Conservation (phyloP, 176 grass and related monocot species). For the Triticum monococcum region DNA sequence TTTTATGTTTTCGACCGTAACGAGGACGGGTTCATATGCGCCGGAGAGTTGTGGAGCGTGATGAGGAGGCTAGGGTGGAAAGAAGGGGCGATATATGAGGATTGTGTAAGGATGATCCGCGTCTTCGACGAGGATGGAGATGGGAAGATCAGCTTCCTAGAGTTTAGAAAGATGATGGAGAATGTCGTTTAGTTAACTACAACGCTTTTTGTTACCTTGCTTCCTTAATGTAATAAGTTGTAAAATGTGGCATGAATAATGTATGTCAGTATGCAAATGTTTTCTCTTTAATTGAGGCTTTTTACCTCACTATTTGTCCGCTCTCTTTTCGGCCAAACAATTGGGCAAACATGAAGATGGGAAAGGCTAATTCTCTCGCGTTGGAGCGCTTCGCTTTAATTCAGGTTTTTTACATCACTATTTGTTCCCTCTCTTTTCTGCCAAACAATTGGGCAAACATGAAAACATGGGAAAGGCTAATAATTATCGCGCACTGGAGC, state of each 20-base stretch:
- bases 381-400: too few species aligned
- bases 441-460: too few species aligned
- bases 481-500: too few species aligned
- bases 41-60: slow-evolving; percentile 35
- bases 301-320: neutral
- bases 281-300: neutral
- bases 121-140: slow-evolving; percentile 27
- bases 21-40: slow-evolving; percentile 47
- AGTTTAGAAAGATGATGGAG: slow-evolving; percentile 52
- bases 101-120: slow-evolving; percentile 32
- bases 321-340: neutral
- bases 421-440: too few species aligned
- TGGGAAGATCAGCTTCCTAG: slow-evolving; percentile 37
- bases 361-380: too few species aligned
- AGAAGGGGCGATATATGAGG: slow-evolving; percentile 17
- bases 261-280: neutral
- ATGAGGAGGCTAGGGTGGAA: slow-evolving; percentile 38
- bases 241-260: neutral
- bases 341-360: neutral
- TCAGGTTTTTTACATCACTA: too few species aligned
- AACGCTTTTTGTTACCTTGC: neutral
- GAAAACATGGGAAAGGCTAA: too few species aligned
- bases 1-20: slow-evolving; percentile 46
- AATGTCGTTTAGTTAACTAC: neutral
- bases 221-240: neutral